Evolutionary conservation across 2,329 filamentous ascomycete species (phyloP), one percentile per base, ranked within the genome.

Genomic region (Zymoseptoria ardabiliae): DNA sequence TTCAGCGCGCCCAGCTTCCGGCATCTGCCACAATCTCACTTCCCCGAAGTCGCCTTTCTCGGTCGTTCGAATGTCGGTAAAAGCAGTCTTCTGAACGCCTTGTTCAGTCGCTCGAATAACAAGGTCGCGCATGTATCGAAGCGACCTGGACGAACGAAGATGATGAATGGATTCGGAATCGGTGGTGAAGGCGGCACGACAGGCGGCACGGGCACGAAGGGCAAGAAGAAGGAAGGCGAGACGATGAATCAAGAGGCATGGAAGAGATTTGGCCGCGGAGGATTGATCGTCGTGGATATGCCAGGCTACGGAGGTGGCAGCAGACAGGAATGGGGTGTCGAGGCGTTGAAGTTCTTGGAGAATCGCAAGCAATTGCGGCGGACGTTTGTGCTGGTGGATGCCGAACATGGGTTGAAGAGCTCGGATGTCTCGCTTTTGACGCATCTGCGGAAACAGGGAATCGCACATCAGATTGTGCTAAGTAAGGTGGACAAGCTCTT

Each of bases 61-160:
- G 87, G 87, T 19, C 81, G 87, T 53, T 85, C 82, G 48, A 90
- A 90, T 68, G 86, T 88, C 5, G 87, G 87, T 56, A 90, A 90
- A 73, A 85, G 81, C 57, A 83, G 80, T 1, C 69, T 90, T 4
- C 76, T 90, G 23, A 90, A 90, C 69, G 82, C 83, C 2, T 73
- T 90, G 8, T 79, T 87, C 71, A 69, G 76, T 58, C 66, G 77
- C 0, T 66, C 69, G 0, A 67, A 66, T 11, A 57, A 66, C 8
- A 61, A 75, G 17, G 71, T 83, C 13, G 84, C 83, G 58, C 77
- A 79, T 67, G 84, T 84, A 0, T 83, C 80, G 3, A 80, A 79
- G 2, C 83, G 81, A 19, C 83, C 84, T 0, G 86, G 86, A 0
- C 77, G 82, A 52, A 89, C 86, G 5, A 78, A 78, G 61, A 81